Evolutionary conservation across 495 filamentous ascomycete genomes (phyloP).

Genomic region (Aspergillus heteromorphus): DNA sequence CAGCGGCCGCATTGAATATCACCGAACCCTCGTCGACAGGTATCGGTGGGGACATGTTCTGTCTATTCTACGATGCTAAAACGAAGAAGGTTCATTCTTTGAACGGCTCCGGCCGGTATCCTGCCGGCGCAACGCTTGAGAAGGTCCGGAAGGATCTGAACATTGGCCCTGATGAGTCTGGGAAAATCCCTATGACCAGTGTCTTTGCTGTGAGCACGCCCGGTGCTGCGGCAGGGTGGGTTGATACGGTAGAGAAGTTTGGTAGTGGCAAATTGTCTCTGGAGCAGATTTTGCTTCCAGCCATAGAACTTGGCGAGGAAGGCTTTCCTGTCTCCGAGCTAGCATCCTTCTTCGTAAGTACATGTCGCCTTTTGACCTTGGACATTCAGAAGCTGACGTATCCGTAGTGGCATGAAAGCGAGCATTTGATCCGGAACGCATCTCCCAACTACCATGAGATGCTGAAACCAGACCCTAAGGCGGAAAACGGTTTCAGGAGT

Average conservation of each 20-base stretch:
- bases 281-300: constrained; percentile 74
- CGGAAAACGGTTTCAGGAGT: constrained; percentile 59
- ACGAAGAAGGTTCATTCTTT: constrained; percentile 76
- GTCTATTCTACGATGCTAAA: constrained; percentile 82
- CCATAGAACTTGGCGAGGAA: constrained; percentile 79
- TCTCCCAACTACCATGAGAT: constrained; percentile 84
- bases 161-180: constrained; percentile 53
- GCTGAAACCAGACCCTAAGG: constrained; percentile 65
- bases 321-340: constrained; percentile 87
- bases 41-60: constrained; percentile 99
- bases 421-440: constrained; percentile 55
- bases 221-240: constrained; percentile 91
- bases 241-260: constrained; percentile 84
- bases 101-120: constrained; percentile 86
- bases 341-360: constrained; percentile 62
- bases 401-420: constrained; percentile 60
- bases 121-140: constrained; percentile 62
- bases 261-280: constrained; percentile 80
- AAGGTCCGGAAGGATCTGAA: constrained; percentile 64
- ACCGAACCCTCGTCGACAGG: constrained; percentile 91
- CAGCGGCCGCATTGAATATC: constrained; percentile 82
- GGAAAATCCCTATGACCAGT: constrained; percentile 67
- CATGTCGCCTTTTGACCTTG: neutral
- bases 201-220: constrained; percentile 81
- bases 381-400: neutral